Conservation (phyloP, 371 early-diverging fungal genomes). For the Saksenaea oblongispora region DNA sequence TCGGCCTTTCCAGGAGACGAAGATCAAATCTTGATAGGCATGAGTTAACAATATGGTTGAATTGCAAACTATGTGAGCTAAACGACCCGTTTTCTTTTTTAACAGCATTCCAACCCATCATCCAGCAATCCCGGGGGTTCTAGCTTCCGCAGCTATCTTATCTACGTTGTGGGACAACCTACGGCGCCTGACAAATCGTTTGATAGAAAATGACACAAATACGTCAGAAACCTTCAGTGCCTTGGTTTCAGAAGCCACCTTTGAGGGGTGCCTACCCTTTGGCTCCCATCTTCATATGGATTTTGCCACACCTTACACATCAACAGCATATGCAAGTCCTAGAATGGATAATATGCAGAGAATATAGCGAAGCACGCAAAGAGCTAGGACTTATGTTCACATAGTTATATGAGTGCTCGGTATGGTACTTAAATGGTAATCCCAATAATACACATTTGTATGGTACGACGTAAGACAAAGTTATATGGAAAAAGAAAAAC, state of each 20-base stretch:
- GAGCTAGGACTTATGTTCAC: background rate
- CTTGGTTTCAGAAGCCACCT: slow-evolving; percentile 43
- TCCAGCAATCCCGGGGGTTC: slow-evolving; percentile 34
- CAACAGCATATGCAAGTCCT: background rate
- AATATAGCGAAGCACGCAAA: background rate
- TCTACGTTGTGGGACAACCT: slow-evolving; percentile 44
- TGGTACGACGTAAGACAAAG: background rate
- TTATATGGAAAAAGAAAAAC: background rate
- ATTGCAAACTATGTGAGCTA: background rate
- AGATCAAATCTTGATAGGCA: slow-evolving; percentile 39
- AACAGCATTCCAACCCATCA: slow-evolving; percentile 50
- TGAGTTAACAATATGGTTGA: background rate
- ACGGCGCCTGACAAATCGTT: slow-evolving; percentile 35
- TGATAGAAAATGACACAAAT: slow-evolving; percentile 47
- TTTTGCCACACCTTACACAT: slow-evolving; percentile 18
- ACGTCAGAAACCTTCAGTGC: slow-evolving; percentile 40
- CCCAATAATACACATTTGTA: background rate
- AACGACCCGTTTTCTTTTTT: background rate
- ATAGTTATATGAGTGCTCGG: background rate
- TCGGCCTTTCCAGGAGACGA: slow-evolving; percentile 19
- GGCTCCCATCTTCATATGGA: slow-evolving; percentile 52
- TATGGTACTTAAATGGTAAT: background rate
- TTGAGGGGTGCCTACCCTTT: slow-evolving; percentile 50
- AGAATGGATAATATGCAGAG: slow-evolving; percentile 2
- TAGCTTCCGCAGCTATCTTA: slow-evolving; percentile 38